Evolutionary conservation across 441 rosid species (phyloP).

Genomic region (Eruca vesicaria): DNA sequence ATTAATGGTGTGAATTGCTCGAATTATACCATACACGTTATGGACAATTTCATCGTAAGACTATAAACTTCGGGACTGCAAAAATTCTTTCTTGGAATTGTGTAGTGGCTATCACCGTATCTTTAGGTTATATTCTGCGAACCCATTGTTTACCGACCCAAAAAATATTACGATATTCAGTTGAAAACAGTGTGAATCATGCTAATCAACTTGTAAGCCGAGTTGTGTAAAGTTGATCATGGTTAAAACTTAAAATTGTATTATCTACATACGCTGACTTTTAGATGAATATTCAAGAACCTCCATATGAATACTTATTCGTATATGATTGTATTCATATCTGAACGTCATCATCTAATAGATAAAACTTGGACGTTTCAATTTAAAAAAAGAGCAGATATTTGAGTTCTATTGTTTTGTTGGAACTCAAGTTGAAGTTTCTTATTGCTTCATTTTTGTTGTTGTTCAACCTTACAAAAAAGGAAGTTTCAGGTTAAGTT

Average conservation of each 20-base stretch:
- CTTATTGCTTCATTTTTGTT: background rate
- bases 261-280: background rate
- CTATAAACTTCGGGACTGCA: slow-evolving; percentile 14
- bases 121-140: slow-evolving; percentile 18
- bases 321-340: background rate
- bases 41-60: slow-evolving; percentile 28
- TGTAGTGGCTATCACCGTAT: slow-evolving; percentile 11
- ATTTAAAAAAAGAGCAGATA: background rate
- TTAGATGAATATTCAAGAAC: background rate
- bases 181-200: background rate
- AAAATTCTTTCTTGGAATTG: slow-evolving; percentile 19
- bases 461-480: background rate
- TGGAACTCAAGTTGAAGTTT: background rate
- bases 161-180: background rate
- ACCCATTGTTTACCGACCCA: slow-evolving; percentile 12
- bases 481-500: background rate
- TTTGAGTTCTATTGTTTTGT: background rate
- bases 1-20: slow-evolving; percentile 6
- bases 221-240: background rate
- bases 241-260: background rate
- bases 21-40: slow-evolving; percentile 8
- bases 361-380: background rate
- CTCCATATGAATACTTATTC: background rate
- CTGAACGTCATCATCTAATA: background rate
- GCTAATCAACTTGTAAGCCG: background rate